A percentile compares a stretch with the other conserved stretches of the same genome.
These are phyloP conservation scores for Kentomonas sorsogonicus DNA, from an alignment of 208 protist genomes.

Conservation along the genomic window DNA sequence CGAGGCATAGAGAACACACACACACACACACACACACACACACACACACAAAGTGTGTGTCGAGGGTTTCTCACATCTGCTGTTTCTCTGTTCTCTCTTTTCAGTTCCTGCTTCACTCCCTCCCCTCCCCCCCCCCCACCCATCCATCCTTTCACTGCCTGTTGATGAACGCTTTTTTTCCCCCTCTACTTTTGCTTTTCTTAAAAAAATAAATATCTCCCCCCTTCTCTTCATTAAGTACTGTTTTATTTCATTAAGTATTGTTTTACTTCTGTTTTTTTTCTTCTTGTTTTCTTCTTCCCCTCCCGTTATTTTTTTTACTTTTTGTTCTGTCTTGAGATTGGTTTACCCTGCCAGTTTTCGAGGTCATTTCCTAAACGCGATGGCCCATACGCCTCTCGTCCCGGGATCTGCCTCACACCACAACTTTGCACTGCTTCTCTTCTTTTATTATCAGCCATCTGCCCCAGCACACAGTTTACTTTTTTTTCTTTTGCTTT, in stretches of 20 bases:
- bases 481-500: slow-evolving; percentile 20
- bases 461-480: background rate
- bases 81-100: background rate
- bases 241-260: too few species aligned
- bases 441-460: slow-evolving; percentile 7
- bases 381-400: too few species aligned
- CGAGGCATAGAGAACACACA: too few species aligned
- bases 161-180: too few species aligned
- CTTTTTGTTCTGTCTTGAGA: background rate
- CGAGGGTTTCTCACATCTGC: background rate
- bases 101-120: background rate
- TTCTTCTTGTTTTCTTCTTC: slow-evolving; percentile 9
- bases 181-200: too few species aligned
- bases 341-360: background rate
- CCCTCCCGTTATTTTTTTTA: background rate
- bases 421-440: background rate
- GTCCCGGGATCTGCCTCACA: too few species aligned
- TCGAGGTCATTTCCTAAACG: too few species aligned
- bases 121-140: background rate
- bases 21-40: too few species aligned
- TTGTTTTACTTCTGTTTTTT: slow-evolving; percentile 7
- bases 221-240: too few species aligned
- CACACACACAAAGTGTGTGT: background rate
- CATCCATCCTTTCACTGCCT: too few species aligned
- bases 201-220: too few species aligned